Conservation (phyloP, 768 basidiomycete species). For the Botryobasidium botryosum region DNA sequence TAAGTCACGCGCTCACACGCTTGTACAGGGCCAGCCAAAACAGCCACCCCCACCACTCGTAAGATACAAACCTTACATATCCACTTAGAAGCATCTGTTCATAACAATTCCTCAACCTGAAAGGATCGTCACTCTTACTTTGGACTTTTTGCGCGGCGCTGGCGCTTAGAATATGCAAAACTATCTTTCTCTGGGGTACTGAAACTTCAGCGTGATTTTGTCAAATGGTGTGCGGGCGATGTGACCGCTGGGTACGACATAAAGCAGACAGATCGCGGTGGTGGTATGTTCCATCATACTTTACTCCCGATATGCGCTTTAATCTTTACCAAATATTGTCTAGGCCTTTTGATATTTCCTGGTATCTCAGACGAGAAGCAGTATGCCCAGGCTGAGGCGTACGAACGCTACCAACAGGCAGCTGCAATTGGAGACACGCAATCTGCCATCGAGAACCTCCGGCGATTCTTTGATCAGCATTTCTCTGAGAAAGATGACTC, state of each 20-base stretch:
- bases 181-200: slow-evolving; percentile 58
- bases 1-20: background rate
- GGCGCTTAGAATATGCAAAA: slow-evolving; percentile 56
- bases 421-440: slow-evolving; percentile 45
- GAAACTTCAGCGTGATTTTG: slow-evolving; percentile 48
- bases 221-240: slow-evolving; percentile 41
- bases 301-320: background rate
- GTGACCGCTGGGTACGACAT: slow-evolving; percentile 31
- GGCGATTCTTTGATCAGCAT: slow-evolving; percentile 70
- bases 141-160: slow-evolving; percentile 67
- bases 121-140: slow-evolving; percentile 63
- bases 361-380: slow-evolving; percentile 46
- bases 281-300: slow-evolving; percentile 24
- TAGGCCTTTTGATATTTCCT: slow-evolving; percentile 39
- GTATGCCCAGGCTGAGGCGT: slow-evolving; percentile 45
- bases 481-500: slow-evolving; percentile 70
- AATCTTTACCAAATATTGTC: slow-evolving; percentile 28
- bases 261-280: slow-evolving; percentile 20
- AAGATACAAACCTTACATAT: background rate
- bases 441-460: slow-evolving; percentile 48
- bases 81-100: background rate
- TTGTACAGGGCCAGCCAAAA: background rate
- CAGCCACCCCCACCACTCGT: background rate
- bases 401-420: slow-evolving; percentile 30
- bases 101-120: background rate